phyloP scores from a whole-genome alignment of 2,329 filamentous ascomycete species.

The Fusarium azukiicola region DNA sequence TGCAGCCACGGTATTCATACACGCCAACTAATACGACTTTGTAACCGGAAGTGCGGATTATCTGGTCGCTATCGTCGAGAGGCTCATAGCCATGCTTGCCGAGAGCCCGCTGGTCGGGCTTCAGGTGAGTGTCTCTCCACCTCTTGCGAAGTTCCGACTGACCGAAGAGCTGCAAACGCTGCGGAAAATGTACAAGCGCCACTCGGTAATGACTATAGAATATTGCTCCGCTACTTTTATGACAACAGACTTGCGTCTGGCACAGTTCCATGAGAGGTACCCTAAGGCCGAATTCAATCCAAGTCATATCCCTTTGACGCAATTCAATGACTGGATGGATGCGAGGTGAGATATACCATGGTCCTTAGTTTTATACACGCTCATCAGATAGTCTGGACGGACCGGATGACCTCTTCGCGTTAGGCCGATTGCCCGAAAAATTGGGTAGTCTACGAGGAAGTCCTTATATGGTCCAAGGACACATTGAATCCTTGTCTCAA shows the following conservation, averaged over 20 bases:
- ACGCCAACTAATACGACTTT: conserved; percentile 34
- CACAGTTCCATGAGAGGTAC: conserved; percentile 41
- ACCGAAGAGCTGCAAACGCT: conserved; percentile 32
- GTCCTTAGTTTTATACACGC: not conserved
- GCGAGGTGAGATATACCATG: conserved; percentile 5
- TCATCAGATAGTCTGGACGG: conserved; percentile 34
- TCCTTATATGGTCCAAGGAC: conserved; percentile 21
- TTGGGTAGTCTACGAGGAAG: conserved; percentile 23
- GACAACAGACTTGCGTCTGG: conserved; percentile 36
- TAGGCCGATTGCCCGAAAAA: conserved; percentile 15
- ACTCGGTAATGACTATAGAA: conserved; percentile 32
- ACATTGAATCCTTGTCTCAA: not conserved
- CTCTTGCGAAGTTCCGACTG: not conserved
- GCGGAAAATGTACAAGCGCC: conserved; percentile 33
- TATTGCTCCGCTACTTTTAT: conserved; percentile 33
- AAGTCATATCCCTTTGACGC: conserved; percentile 36
- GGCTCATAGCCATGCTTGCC: conserved; percentile 29
- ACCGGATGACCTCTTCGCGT: conserved; percentile 31
- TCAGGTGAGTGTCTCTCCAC: conserved; percentile 17
- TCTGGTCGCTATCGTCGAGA: conserved; percentile 23
- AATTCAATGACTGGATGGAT: conserved; percentile 28
- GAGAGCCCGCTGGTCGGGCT: conserved; percentile 18
- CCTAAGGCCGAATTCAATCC: conserved; percentile 34
- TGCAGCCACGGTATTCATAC: conserved; percentile 36
- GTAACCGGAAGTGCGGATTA: not conserved